phyloP scores from a whole-genome alignment of 148 eudicot species.

The Cornus suecica region DNA sequence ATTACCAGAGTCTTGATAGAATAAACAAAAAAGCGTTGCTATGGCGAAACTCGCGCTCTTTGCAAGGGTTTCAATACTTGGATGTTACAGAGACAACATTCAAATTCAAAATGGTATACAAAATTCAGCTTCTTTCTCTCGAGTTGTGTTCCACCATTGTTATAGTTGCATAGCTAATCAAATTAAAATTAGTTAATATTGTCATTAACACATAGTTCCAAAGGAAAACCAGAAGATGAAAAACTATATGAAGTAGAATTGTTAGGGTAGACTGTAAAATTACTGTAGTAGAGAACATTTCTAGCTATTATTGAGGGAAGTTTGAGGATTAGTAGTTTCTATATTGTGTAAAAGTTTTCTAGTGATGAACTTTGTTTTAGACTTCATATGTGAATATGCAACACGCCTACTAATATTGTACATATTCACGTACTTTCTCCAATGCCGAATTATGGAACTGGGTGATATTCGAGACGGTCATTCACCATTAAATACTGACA shows the following conservation, averaged over 20 bases:
- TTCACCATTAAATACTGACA: no score
- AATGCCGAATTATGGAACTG: no score
- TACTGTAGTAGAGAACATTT: not conserved
- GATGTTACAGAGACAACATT: slow-evolving; percentile 14
- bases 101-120: slow-evolving; percentile 21
- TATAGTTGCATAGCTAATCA: not conserved
- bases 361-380: not conserved
- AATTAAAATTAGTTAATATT: not conserved
- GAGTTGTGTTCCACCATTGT: not conserved
- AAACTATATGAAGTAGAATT: not conserved
- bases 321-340: not conserved
- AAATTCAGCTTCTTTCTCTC: slow-evolving; percentile 9
- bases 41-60: not conserved
- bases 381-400: not conserved
- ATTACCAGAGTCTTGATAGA: not conserved
- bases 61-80: not conserved
- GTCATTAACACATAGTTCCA: not conserved
- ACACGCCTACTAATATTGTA: not conserved
- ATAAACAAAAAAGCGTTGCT: not conserved
- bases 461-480: no score
- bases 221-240: not conserved
- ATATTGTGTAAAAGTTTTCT: no score
- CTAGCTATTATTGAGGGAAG: not conserved
- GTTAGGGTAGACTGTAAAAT: not conserved
- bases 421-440: not conserved